Conservation (phyloP, 257 asterid genomes). For the Solanum arcanum region DNA sequence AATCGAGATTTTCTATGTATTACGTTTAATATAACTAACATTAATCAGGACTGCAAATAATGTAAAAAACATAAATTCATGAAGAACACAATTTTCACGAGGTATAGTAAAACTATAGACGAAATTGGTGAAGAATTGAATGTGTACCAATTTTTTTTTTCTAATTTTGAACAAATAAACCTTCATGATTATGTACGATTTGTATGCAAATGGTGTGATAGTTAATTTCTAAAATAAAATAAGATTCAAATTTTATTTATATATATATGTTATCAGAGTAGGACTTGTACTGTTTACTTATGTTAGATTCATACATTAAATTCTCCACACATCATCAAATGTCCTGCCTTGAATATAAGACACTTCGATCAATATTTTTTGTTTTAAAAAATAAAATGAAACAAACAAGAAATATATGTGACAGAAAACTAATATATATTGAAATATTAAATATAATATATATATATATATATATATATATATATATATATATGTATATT, state of each 20-base stretch:
- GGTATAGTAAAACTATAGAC: background rate
- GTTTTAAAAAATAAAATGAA: background rate
- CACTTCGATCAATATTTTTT: background rate
- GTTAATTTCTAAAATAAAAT: background rate
- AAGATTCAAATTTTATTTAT: background rate
- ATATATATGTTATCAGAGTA: background rate
- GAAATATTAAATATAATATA: too few relatives aligned
- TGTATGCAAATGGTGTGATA: background rate
- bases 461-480: too few relatives aligned
- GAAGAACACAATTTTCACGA: background rate
- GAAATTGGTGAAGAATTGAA: background rate
- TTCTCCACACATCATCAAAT: background rate
- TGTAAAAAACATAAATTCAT: background rate
- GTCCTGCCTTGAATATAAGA: background rate
- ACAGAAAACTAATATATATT: background rate
- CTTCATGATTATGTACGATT: background rate
- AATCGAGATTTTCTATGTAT: background rate
- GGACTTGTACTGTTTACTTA: background rate
- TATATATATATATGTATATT: too few relatives aligned
- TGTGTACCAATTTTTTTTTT: background rate
- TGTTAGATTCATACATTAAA: background rate
- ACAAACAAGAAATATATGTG: background rate
- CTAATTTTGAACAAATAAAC: background rate
- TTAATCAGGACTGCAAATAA: background rate
- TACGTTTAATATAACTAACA: background rate